These are phyloP conservation scores for Singerocomus inundabilis DNA, from an alignment of 1,284 basidiomycete species.

Conservation along the genomic window DNA sequence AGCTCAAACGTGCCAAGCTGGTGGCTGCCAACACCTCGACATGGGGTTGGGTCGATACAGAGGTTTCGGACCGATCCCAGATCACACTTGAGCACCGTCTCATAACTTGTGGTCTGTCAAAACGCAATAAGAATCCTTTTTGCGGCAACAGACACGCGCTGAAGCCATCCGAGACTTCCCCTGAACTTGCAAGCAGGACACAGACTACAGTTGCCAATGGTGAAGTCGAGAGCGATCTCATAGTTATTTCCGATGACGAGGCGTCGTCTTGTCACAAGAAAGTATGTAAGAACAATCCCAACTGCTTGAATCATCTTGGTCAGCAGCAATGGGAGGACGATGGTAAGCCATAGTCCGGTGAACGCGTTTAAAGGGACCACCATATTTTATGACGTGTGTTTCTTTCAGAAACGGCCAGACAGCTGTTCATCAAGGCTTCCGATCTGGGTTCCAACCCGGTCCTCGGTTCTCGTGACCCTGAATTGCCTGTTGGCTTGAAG, in stretches of 20 bases:
- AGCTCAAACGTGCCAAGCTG: conserved; percentile 56
- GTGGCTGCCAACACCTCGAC: conserved; percentile 45
- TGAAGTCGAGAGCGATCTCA: conserved; percentile 57
- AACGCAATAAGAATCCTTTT: conserved; percentile 44
- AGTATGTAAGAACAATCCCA: conserved; percentile 69
- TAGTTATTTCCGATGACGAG: conserved; percentile 69
- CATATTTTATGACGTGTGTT: conserved; percentile 14
- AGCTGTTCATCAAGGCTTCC: conserved; percentile 52
- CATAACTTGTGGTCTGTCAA: conserved; percentile 65
- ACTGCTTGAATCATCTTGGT: conserved; percentile 84
- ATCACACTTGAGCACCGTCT: conserved; percentile 66
- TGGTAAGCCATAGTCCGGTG: conserved; percentile 38
- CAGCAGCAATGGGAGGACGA: conserved; percentile 74
- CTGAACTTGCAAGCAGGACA: conserved; percentile 1
- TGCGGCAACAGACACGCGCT: conserved; percentile 55
- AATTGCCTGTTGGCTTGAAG: conserved; percentile 76
- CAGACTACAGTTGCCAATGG: conserved; percentile 28
- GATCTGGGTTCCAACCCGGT: conserved; percentile 56
- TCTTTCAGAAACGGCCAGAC: conserved; percentile 47
- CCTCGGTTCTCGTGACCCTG: conserved; percentile 46
- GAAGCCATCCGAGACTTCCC: conserved; percentile 17
- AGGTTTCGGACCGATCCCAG: conserved; percentile 50
- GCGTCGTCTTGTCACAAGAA: conserved; percentile 56
- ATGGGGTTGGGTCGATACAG: conserved; percentile 79
- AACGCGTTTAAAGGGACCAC: conserved; percentile 16